Conservation (phyloP, 1,284 basidiomycete genomes). For the Ganoderma meredithae region DNA sequence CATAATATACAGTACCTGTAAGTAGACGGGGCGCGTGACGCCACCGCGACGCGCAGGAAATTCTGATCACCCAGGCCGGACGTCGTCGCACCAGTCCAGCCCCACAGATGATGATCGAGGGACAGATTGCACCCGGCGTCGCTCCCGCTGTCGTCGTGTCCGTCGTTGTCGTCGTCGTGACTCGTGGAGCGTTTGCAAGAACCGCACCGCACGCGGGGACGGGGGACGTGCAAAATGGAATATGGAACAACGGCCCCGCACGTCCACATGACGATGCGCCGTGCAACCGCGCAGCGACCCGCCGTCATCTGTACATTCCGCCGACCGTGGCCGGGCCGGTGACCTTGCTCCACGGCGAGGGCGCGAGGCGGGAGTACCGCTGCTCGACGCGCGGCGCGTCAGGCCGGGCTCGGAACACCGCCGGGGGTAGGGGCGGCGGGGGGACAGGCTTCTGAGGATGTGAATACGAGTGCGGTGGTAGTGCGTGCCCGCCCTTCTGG, state of each 20-base stretch:
- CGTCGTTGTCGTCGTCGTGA: neutral
- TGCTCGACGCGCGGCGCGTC: constrained; percentile 45
- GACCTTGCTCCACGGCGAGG: constrained; percentile 75
- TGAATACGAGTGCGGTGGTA: constrained; percentile 8
- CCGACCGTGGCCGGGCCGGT: constrained; percentile 64
- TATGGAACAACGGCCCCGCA: neutral
- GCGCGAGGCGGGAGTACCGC: constrained; percentile 69
- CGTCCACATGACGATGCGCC: neutral
- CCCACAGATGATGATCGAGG: neutral
- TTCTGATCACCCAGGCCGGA: constrained; percentile 7
- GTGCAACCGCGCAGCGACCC: neutral
- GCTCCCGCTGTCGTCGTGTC: neutral
- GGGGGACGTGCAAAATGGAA: neutral
- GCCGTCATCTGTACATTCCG: constrained; percentile 68
- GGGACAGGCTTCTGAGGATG: constrained; percentile 22
- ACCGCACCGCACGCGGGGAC: neutral
- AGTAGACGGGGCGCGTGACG: neutral
- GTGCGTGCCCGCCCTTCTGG: constrained; percentile 5
- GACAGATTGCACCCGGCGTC: constrained; percentile 1
- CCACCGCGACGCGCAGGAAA: neutral
- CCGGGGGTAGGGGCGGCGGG: constrained; percentile 31
- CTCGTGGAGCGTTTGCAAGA: neutral
- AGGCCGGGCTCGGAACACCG: constrained; percentile 12
- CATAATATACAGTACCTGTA: neutral
- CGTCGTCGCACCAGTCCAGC: constrained; percentile 21